Base-by-base conservation (phyloP, 331 rosid genomes). In the Ulmus americana region DNA sequence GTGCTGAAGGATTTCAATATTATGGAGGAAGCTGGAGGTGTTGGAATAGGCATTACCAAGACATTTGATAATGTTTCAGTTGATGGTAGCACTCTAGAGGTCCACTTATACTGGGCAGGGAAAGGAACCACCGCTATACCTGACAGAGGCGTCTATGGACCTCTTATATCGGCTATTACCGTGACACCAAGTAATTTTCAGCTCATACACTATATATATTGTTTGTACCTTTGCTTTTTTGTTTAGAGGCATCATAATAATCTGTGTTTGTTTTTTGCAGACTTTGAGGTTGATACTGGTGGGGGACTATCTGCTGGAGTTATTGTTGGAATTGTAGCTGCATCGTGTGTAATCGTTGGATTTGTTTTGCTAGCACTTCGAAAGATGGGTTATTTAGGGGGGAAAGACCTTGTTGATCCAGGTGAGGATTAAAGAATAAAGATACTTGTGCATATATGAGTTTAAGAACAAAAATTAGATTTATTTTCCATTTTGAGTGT, bases 51-150 rank as follows among this genome's bases (percentile, higher is more conserved):
- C 64, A 74, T 66, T 67, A 45, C 56, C 39, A 8, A 0, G 70
- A 84, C 79, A 70, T 82, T 70, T 60, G 58, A 62, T 56, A 48
- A 86, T 77, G 77, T 90, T 59, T 41, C n/a, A 54, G 84, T 90
- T 9, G 57, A 58, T 28, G 80, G 76, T 39, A 75, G 79, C 61
- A 86, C 95, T 64, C 72, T 90, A 67, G 90, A 84, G 71, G 83
- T 86, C 39, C 90, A 83, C 64, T 81, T 90, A 60, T 83, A 82
- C 57, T 90, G 95, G 97, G 89, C 74, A 38, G 90, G 95, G 44
- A 86, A 86, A 83, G 90, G 97, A 74, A 90, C 95, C 8, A 78
- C 74, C 54, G 80, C 81, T 47, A 68, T 90, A 75, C 97, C 95
- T 39, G 10, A 11, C 0, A 71, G 83, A 77, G 84, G 92, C 64